Evolutionary conservation across 108 stramenopile species (phyloP), one percentile per base, ranked within the genome.

Genomic region (Epipyxis sp.): DNA sequence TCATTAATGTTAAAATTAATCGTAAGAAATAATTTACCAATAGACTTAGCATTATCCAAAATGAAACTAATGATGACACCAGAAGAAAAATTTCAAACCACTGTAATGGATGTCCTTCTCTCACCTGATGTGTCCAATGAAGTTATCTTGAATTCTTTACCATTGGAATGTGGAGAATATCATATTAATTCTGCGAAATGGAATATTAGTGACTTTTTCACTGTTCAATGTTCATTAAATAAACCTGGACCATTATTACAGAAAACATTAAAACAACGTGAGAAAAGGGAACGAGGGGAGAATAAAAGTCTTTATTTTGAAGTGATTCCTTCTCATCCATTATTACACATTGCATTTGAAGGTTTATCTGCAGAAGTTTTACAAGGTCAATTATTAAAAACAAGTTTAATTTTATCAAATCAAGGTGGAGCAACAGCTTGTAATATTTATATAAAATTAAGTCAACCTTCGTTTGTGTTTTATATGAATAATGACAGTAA

Each of bases 211-310:
- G 71, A 74, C 6, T 32, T 10, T 39, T 20, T 74, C 27, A 30
- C 44, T 39, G 34, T 74, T 27, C 3, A 32, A 29, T 42, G 43
- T 6, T 3, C 44, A 32, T 10, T 74, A 6, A 20, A 13, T 13
- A 35, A 39, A 35, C 3, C 40, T 43, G 71, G 71, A 27, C 71
- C 71, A 13, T 57, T 74, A 32, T 74, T 74, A 42, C 71, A 74
- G 43, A 13, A 32, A 13, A 74, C 71, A 13, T 42, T 34, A 74
- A 29, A 46, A 32, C 71, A 74, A 57, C 71, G 71, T 27, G 71
- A 37, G 34, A 6, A 54, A 27, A 3, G 6, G 3, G 32, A 27
- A 6, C 71, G 71, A 30, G 71, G 13, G 41, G 27, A 34, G 6
- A 42, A 74, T 74, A 37, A 57, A 13, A 74, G 71, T 35, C 43